Conservation (phyloP, 805 yeast species). For the Cyberlindnera amylophila region DNA sequence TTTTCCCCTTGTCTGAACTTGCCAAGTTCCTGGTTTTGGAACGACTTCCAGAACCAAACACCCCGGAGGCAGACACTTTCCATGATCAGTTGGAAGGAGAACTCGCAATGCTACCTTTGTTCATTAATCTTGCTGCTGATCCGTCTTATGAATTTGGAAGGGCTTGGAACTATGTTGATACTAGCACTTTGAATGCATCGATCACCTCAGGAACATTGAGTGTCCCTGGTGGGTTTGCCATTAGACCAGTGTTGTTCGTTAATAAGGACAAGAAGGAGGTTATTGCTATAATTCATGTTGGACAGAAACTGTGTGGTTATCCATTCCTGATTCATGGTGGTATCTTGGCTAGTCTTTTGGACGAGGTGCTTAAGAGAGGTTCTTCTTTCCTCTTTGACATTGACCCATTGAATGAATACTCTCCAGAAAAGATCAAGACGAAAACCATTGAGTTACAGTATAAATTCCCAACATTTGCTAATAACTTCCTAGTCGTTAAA, state of each 20-base stretch:
- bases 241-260: conserved; percentile 67
- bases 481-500: conserved; percentile 67
- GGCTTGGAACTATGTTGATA: conserved; percentile 44
- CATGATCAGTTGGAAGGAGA: conserved; percentile 39
- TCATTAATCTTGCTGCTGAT: conserved; percentile 40
- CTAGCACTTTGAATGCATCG: conserved; percentile 31
- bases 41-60: conserved; percentile 22
- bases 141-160: conserved; percentile 36
- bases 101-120: conserved; percentile 47
- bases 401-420: conserved; percentile 35
- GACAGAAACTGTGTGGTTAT: conserved; percentile 76
- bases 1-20: conserved; percentile 32
- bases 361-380: conserved; percentile 65
- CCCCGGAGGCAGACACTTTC: conserved; percentile 29
- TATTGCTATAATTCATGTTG: conserved; percentile 68
- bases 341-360: conserved; percentile 71
- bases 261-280: conserved; percentile 54
- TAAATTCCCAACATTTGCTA: conserved; percentile 70
- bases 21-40: conserved; percentile 27
- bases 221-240: conserved; percentile 75
- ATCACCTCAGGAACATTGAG: conserved; percentile 52
- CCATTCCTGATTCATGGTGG: conserved; percentile 92
- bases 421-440: conserved; percentile 40
- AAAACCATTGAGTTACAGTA: conserved; percentile 49
- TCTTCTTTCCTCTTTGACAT: conserved; percentile 36